phyloP scores from a whole-genome alignment of 179 eudicot species.

The Amaranthus tricolor region DNA sequence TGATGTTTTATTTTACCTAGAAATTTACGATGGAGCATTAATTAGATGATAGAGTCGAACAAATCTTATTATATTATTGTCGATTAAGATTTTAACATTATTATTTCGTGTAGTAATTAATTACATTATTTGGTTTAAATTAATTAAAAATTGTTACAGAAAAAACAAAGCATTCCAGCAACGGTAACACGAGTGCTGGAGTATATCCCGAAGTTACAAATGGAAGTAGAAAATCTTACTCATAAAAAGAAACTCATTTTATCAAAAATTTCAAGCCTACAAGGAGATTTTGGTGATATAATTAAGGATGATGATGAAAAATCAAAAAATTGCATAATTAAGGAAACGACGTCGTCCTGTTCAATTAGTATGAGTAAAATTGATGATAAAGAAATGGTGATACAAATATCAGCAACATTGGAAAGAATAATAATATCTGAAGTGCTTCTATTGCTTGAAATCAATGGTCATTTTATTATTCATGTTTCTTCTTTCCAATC shows the following conservation, averaged over 20 bases:
- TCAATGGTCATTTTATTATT: conserved; percentile 36
- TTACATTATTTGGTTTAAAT: not conserved
- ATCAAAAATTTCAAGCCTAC: conserved; percentile 21
- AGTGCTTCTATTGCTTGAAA: conserved; percentile 42
- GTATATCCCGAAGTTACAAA: conserved; percentile 71
- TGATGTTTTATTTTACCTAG: no score
- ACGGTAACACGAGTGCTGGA: conserved; percentile 56
- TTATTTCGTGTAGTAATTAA: no score
- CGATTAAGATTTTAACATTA: no score
- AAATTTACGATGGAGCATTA: no score
- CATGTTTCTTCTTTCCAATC: conserved; percentile 45
- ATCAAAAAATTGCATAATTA: not conserved
- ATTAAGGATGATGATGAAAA: no score
- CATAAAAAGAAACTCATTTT: conserved; percentile 42
- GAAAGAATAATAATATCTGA: conserved; percentile 32
- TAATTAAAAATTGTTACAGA: conserved; percentile 32
- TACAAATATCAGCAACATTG: conserved; percentile 41
- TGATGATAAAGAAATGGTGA: conserved; percentile 41
- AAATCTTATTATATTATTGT: no score
- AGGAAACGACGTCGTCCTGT: conserved; percentile 7
- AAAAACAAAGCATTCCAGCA: conserved; percentile 57
- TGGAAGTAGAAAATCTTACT: conserved; percentile 44
- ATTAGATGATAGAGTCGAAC: no score
- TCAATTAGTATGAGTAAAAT: conserved; percentile 33
- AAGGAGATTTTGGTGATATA: conserved; percentile 1